Conservation (phyloP, 495 filamentous ascomycete species). For the Penicillium egyptiacum region DNA sequence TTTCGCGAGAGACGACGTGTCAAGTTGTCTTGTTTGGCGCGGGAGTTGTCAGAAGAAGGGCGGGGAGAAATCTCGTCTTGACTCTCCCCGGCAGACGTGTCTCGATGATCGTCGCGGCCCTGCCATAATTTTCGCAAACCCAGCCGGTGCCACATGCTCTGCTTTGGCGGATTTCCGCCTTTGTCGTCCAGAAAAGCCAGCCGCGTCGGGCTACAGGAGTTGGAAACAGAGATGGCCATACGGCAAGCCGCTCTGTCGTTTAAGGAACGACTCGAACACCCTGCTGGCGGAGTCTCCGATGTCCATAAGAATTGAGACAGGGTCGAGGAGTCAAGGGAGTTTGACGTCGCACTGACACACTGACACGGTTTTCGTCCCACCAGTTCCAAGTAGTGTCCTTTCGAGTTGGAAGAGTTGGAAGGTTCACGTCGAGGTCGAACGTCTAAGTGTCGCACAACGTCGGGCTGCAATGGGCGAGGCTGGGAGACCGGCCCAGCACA, state of each 20-base stretch:
- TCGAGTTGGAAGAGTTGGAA: not conserved
- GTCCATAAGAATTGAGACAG: conserved; percentile 43
- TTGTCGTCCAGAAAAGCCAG: conserved; percentile 40
- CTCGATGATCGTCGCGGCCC: conserved; percentile 49
- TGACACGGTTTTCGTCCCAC: not conserved
- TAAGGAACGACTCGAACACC: conserved; percentile 38
- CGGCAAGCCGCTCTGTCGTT: conserved; percentile 32
- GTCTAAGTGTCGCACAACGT: conserved; percentile 31
- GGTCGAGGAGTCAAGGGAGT: conserved; percentile 10
- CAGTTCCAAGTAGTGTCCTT: not conserved
- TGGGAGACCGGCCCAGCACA: conserved; percentile 27
- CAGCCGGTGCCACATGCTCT: conserved; percentile 53
- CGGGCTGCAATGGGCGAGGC: conserved; percentile 35
- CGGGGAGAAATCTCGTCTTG: conserved; percentile 20
- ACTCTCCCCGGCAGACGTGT: conserved; percentile 26
- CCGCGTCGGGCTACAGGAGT: conserved; percentile 43
- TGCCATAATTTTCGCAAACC: conserved; percentile 46
- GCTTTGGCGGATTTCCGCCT: conserved; percentile 41
- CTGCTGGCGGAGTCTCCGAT: conserved; percentile 32
- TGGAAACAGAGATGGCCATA: conserved; percentile 49
- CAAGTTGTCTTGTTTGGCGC: conserved; percentile 45
- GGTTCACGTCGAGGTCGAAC: conserved; percentile 13
- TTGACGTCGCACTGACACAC: not conserved
- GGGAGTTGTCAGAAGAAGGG: conserved; percentile 30
- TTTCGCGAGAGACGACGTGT: conserved; percentile 61